These are phyloP conservation scores for Nicotiana tabacum DNA, from an alignment of 257 asterid genomes.

Conservation along the genomic window DNA sequence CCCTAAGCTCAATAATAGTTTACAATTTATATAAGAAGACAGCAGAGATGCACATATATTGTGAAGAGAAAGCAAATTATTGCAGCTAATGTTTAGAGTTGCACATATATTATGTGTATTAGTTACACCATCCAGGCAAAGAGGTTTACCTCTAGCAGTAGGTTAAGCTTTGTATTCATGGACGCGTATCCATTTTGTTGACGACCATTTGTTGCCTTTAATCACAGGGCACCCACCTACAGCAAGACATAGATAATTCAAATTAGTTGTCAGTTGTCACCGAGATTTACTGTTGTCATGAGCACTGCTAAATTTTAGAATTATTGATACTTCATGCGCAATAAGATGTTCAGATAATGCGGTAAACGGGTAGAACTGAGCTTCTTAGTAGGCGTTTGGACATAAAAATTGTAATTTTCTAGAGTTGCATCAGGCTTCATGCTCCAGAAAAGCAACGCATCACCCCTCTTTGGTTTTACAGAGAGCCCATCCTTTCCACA, in stretches of 20 bases:
- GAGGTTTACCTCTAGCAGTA: constrained; percentile 34
- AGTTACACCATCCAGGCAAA: not conserved
- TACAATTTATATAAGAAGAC: not conserved
- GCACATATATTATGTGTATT: not conserved
- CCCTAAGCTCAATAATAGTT: not conserved
- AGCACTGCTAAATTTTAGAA: not conserved
- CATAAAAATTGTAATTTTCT: constrained; percentile 9
- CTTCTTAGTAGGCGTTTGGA: too few relatives aligned
- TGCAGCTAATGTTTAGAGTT: not conserved
- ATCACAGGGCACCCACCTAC: constrained; percentile 88
- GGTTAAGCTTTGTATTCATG: constrained; percentile 61
- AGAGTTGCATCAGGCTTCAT: constrained; percentile 86
- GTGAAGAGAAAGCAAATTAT: too few relatives aligned
- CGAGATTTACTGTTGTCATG: not conserved
- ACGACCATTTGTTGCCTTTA: constrained; percentile 95
- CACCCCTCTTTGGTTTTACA: constrained; percentile 91
- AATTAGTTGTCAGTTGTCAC: not conserved
- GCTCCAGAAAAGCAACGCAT: constrained; percentile 98
- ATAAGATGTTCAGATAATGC: not conserved
- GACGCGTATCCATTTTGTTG: constrained; percentile 93
- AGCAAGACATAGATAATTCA: not conserved
- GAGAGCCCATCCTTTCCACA: constrained; percentile 92
- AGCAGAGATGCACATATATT: not conserved
- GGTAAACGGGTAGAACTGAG: too few relatives aligned
- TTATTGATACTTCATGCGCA: not conserved